phyloP scores from a whole-genome alignment of 129 eudicot species.

The Centella asiatica region DNA sequence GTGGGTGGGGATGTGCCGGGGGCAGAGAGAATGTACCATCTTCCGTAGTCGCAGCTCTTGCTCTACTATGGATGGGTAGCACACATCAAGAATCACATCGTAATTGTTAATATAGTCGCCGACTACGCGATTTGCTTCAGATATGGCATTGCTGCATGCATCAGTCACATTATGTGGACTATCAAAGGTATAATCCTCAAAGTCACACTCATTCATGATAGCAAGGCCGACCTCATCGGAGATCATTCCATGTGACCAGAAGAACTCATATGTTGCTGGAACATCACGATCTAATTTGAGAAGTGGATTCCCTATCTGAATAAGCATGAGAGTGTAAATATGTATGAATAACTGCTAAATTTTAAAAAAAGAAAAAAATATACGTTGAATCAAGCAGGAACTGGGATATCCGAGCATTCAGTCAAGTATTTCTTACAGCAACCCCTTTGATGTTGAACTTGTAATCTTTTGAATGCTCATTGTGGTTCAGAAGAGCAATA shows the following conservation, averaged over 20 bases:
- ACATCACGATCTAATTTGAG: constrained; percentile 75
- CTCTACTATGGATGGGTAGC: constrained; percentile 88
- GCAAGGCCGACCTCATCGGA: constrained; percentile 88
- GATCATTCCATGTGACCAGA: constrained; percentile 99
- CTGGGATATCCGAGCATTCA: not conserved
- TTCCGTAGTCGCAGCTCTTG: constrained; percentile 74
- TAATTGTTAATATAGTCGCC: constrained; percentile 66
- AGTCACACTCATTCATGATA: constrained; percentile 69
- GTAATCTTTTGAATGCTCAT: constrained; percentile 52
- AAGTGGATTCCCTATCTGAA: constrained; percentile 91
- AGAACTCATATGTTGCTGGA: constrained; percentile 74
- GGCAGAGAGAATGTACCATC: constrained; percentile 32
- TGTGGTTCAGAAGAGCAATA: constrained; percentile 70
- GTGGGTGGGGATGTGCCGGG: not conserved
- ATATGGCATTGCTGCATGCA: constrained; percentile 51
- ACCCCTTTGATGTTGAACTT: constrained; percentile 95
- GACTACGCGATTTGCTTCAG: constrained; percentile 55
- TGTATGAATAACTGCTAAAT: not conserved
- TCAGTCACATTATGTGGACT: constrained; percentile 65
- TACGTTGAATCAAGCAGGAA: not conserved
- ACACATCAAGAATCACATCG: constrained; percentile 89
- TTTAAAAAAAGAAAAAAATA: not conserved
- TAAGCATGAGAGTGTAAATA: not conserved
- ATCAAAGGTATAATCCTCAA: constrained; percentile 71
- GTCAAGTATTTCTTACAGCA: constrained; percentile 47